Conservation (phyloP, 2,329 filamentous ascomycete genomes). For the Graphiopsis chlorocephala region DNA sequence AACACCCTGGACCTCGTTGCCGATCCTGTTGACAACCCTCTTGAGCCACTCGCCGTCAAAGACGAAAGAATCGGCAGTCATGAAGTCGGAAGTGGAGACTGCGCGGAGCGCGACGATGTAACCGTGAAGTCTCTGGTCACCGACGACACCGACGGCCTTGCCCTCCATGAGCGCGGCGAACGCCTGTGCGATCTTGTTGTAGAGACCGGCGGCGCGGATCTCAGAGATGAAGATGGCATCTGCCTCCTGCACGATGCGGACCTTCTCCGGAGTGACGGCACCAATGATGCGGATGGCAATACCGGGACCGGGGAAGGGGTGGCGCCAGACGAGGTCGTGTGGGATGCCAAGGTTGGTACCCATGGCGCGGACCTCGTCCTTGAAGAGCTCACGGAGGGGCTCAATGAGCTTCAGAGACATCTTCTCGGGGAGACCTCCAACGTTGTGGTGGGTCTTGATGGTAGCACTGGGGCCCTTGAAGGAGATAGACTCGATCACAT, state of each 20-base stretch:
- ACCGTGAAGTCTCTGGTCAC: slow-evolving; percentile 66
- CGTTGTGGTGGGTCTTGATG: slow-evolving; percentile 74
- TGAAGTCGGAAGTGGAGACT: slow-evolving; percentile 66
- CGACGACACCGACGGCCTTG: slow-evolving; percentile 65
- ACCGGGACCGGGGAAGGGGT: slow-evolving; percentile 73
- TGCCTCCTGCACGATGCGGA: slow-evolving; percentile 74
- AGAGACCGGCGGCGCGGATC: slow-evolving; percentile 70
- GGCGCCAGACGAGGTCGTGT: slow-evolving; percentile 72
- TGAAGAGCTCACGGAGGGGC: slow-evolving; percentile 76
- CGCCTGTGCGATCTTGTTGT: slow-evolving; percentile 68
- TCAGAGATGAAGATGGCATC: slow-evolving; percentile 76
- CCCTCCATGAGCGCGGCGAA: slow-evolving; percentile 66
- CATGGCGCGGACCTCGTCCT: slow-evolving; percentile 73
- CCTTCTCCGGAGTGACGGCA: slow-evolving; percentile 75
- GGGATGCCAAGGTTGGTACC: slow-evolving; percentile 69
- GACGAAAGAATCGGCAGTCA: slow-evolving; percentile 69
- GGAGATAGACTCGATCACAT: slow-evolving; percentile 68
- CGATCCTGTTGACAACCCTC: slow-evolving; percentile 64
- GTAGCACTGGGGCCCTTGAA: slow-evolving; percentile 70
- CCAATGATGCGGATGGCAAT: slow-evolving; percentile 79
- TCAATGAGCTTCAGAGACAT: slow-evolving; percentile 72
- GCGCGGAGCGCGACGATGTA: slow-evolving; percentile 62
- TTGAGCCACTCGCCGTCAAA: slow-evolving; percentile 66
- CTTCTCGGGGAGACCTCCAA: slow-evolving; percentile 64
- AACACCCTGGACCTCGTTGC: slow-evolving; percentile 73